Evolutionary conservation across 495 filamentous ascomycete species (phyloP), one percentile per base, ranked within the genome.

Genomic region (Xeromyces bisporus): DNA sequence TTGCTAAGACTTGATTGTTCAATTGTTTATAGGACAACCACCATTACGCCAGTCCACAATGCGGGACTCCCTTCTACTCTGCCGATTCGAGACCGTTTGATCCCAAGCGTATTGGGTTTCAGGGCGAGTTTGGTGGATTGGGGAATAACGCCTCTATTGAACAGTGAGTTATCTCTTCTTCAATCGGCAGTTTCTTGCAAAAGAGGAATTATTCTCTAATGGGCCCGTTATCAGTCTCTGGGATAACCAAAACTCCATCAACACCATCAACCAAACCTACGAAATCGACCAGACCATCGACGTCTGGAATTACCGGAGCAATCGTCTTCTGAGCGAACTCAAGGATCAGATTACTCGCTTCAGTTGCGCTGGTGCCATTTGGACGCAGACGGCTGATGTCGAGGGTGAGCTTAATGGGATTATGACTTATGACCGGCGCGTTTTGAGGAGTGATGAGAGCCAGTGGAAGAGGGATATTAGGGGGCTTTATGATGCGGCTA

Each of bases 401-500:
- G 75, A 80, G 46, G 73, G 73, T n/a, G 75, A 80, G 48, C 68
- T 78, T 27, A 80, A 80, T 39, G 75, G 75, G 3, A 44, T 80
- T 33, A 47, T 76, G 36, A 77, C 73, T 1, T 77, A 77, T 34
- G 74, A 80, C 49, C 68, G 75, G 33, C 30, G 53, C n/a, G n/a
- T n/a, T 0, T 14, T 77, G 0, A 53, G 73, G 12, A 58, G 66
- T 2, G 51, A 78, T 43, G 53, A 53, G 36, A 43, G 46, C 21
- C 68, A 72, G 52, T 78, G 75, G 75, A 57, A 56, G 34, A 42
- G 34, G 2, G 75, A 78, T 46, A 72, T 78, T 24, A 39, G 64
- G 46, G 66, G 50, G 3, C 43, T 77, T 23, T 75, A 72, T 43
- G 57, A 60, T 24, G 66, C 73, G 7, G 72, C 70, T 2, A n/a